phyloP scores from a whole-genome alignment of 148 eudicot species.

The Rhododendron williamsianum region DNA sequence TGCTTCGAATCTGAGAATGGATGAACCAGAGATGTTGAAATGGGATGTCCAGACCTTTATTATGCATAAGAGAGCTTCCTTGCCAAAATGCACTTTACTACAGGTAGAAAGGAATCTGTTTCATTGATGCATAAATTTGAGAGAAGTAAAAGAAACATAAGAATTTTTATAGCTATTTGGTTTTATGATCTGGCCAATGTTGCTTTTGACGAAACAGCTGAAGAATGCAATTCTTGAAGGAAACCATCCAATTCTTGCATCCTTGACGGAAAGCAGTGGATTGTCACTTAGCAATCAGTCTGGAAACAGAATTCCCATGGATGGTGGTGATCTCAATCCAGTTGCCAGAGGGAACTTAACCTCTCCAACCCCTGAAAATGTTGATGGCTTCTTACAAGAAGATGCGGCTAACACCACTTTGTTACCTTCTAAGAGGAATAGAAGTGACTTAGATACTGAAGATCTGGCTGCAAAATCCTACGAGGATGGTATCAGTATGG shows the following conservation, averaged over 20 bases:
- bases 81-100: constrained; percentile 41
- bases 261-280: constrained; percentile 42
- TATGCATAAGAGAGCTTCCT: constrained; percentile 37
- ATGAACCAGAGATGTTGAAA: constrained; percentile 27
- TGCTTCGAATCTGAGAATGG: constrained; percentile 20
- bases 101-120: constrained; percentile 33
- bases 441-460: constrained; percentile 15
- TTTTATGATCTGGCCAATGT: neutral
- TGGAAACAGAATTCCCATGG: constrained; percentile 7
- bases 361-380: constrained; percentile 11
- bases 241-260: constrained; percentile 29
- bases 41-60: constrained; percentile 40
- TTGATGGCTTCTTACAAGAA: constrained; percentile 11
- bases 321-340: constrained; percentile 19
- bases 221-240: constrained; percentile 48
- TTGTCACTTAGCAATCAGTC: constrained; percentile 21
- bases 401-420: constrained; percentile 10
- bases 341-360: constrained; percentile 12
- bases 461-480: constrained; percentile 8
- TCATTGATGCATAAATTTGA: neutral
- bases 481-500: constrained; percentile 5
- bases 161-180: neutral
- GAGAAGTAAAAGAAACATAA: neutral
- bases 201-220: constrained; percentile 36
- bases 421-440: constrained; percentile 23